Evolutionary conservation across 2,329 filamentous ascomycete genomes (phyloP).

Genomic region (Pyrenochaeta sp.): DNA sequence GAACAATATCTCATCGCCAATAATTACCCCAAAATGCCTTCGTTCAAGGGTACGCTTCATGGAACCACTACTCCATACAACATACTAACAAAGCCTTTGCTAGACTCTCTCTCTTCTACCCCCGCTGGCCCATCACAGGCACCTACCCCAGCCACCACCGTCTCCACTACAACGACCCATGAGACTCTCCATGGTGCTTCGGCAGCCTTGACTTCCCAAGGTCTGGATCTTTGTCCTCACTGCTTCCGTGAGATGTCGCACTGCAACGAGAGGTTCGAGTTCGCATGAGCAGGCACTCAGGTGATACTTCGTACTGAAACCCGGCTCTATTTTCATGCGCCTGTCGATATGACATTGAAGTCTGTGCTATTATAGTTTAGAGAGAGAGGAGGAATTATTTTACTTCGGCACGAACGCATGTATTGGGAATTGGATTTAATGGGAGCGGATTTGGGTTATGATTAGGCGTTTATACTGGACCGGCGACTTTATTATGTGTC

Average conservation of each 20-base stretch:
- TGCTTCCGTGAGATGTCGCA: constrained; percentile 39
- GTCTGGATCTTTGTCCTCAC: constrained; percentile 36
- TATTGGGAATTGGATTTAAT: not conserved
- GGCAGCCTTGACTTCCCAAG: constrained; percentile 30
- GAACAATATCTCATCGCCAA: not conserved
- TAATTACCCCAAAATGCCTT: constrained; percentile 23
- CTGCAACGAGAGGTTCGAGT: constrained; percentile 36
- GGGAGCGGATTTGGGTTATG: not conserved
- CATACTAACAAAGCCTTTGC: constrained; percentile 2
- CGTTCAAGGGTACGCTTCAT: constrained; percentile 26
- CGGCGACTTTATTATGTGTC: not conserved
- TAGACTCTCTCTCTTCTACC: constrained; percentile 37
- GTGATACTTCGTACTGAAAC: not conserved
- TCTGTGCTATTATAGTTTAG: too few relatives aligned
- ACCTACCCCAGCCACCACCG: constrained; percentile 27
- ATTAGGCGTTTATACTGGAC: not conserved
- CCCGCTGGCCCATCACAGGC: constrained; percentile 30
- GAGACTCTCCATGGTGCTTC: constrained; percentile 34
- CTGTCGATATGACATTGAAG: too few relatives aligned
- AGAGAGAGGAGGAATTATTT: not conserved
- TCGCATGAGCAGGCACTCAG: constrained; percentile 20
- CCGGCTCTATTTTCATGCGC: not conserved
- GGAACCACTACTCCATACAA: not conserved
- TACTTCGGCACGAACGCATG: not conserved
- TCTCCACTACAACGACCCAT: constrained; percentile 23